A percentile compares a stretch with the other conserved stretches of the same genome.
Conservation (phyloP, 208 protist genomes). For the Crithidia acanthocephali region DNA sequence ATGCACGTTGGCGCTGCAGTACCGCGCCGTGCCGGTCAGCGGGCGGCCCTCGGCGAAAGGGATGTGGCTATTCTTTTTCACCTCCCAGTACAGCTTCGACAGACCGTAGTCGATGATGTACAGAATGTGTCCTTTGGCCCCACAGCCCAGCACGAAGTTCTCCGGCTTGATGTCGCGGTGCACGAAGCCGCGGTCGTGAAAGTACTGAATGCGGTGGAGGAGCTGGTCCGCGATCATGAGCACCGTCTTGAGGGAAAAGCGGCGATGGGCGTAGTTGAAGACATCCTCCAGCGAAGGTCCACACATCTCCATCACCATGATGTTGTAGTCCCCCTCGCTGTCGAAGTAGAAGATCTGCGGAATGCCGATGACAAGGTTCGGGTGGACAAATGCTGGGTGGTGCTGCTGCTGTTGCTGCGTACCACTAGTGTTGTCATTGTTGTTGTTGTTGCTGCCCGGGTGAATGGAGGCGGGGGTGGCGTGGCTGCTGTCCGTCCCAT, state of each 20-base stretch:
- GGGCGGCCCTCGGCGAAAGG: conserved; percentile 98
- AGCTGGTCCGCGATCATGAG: conserved; percentile 99
- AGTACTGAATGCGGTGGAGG: conserved; percentile 82
- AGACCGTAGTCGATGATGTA: conserved; percentile 99
- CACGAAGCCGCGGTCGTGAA: conserved; percentile 82
- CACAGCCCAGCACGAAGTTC: conserved; percentile 86
- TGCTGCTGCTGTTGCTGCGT: neutral
- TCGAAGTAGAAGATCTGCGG: conserved; percentile 97
- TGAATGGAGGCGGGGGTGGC: conserved; percentile 6
- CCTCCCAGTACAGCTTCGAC: conserved; percentile 98
- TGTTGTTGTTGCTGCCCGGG: neutral
- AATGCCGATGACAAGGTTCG: conserved; percentile 87
- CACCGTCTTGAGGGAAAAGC: conserved; percentile 99
- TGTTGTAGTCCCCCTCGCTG: conserved; percentile 98
- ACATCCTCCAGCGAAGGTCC: conserved; percentile 90
- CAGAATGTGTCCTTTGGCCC: conserved; percentile 72
- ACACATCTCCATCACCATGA: conserved; percentile 93
- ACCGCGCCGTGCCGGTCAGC: conserved; percentile 99
- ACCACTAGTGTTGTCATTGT: conserved; percentile 8
- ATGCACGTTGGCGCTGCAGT: conserved; percentile 99
- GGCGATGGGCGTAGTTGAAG: conserved; percentile 91
- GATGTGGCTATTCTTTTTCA: conserved; percentile 96
- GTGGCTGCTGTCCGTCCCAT: conserved; percentile 9
- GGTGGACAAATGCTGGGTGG: neutral
- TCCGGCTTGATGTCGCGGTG: conserved; percentile 94